Evolutionary conservation across 805 yeast species (phyloP).

Genomic region (Teunomyces pallodes): DNA sequence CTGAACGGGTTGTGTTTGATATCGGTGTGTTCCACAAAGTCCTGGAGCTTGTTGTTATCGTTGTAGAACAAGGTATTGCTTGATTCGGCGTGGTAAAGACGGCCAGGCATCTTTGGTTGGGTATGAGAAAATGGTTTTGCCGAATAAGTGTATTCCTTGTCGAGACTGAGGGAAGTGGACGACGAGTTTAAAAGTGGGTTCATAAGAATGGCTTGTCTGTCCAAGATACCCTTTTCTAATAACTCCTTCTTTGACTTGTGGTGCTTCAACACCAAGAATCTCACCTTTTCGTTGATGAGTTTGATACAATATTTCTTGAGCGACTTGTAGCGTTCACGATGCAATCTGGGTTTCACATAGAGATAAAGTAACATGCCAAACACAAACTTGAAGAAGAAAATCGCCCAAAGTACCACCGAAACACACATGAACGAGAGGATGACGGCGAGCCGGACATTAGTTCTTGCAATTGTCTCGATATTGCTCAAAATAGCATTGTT

Average conservation of each 20-base stretch:
- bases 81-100: background rate
- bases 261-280: conserved; percentile 45
- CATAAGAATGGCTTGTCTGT: conserved; percentile 19
- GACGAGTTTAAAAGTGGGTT: conserved; percentile 26
- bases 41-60: conserved; percentile 16
- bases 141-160: conserved; percentile 4
- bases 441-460: conserved; percentile 65
- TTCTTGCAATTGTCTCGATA: conserved; percentile 55
- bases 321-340: conserved; percentile 37
- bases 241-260: conserved; percentile 36
- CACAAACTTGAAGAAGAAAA: conserved; percentile 57
- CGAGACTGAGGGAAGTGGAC: conserved; percentile 10
- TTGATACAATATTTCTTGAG: conserved; percentile 62
- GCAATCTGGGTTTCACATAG: conserved; percentile 49
- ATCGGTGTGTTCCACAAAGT: conserved; percentile 1
- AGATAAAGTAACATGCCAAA: conserved; percentile 52
- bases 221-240: conserved; percentile 28
- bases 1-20: conserved; percentile 13
- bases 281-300: conserved; percentile 56
- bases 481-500: conserved; percentile 42
- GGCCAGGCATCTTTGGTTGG: background rate
- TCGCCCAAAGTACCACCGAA: conserved; percentile 70
- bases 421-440: conserved; percentile 72
- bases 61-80: conserved; percentile 8
- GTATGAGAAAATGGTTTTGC: conserved; percentile 5